A percentile compares a stretch with the other conserved stretches of the same genome.
Conservation (phyloP, 106 monocot genomes). For the Amphibolis antarctica region DNA sequence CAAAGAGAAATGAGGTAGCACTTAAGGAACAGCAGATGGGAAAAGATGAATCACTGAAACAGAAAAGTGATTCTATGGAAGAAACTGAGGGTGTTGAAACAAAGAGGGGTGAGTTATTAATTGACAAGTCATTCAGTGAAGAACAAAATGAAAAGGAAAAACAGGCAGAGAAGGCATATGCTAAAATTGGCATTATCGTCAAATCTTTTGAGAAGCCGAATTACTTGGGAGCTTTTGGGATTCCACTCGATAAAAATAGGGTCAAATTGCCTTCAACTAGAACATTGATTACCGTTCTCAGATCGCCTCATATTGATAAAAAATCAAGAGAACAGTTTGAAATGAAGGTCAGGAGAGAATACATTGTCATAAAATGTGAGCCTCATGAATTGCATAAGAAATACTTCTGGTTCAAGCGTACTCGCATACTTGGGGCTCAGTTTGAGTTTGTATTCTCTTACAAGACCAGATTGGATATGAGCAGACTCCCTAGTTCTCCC, state of each 20-base stretch:
- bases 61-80: background rate
- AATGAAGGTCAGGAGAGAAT: slow-evolving; percentile 18
- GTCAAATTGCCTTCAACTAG: slow-evolving; percentile 13
- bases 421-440: slow-evolving; percentile 21
- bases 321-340: slow-evolving; percentile 28
- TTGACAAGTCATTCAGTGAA: background rate
- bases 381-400: slow-evolving; percentile 22
- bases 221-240: slow-evolving; percentile 12
- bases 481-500: background rate
- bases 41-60: background rate
- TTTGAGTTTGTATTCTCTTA: slow-evolving; percentile 21
- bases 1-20: background rate
- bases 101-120: background rate
- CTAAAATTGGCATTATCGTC: slow-evolving; percentile 13
- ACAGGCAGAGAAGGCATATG: background rate
- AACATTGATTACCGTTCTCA: slow-evolving; percentile 10
- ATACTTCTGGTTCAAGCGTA: slow-evolving; percentile 22
- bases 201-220: slow-evolving; percentile 19
- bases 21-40: background rate
- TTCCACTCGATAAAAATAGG: slow-evolving; percentile 12
- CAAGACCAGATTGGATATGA: slow-evolving; percentile 19
- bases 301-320: slow-evolving; percentile 24
- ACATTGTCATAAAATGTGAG: slow-evolving; percentile 16
- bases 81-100: background rate
- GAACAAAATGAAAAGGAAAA: background rate